Evolutionary conservation across 768 basidiomycete species (phyloP).

Genomic region (Podaxis sp.): DNA sequence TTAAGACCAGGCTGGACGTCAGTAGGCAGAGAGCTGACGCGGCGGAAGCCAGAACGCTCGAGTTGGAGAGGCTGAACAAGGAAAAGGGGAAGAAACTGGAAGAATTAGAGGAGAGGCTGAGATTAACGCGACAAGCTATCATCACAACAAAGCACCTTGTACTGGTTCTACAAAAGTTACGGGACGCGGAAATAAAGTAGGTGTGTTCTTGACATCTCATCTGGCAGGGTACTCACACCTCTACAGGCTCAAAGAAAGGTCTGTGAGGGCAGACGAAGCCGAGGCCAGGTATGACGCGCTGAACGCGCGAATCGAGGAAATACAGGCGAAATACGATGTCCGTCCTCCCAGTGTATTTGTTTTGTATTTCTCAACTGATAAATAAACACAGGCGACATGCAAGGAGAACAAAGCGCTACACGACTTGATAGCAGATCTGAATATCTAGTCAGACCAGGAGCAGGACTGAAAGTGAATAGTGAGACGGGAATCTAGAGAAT

Average conservation of each 20-base stretch:
- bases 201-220: conserved; percentile 17
- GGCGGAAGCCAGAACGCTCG: conserved; percentile 21
- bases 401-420: conserved; percentile 7
- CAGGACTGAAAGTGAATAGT: not conserved
- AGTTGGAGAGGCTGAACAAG: conserved; percentile 28
- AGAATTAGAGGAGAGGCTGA: conserved; percentile 24
- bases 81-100: conserved; percentile 24
- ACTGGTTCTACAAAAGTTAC: conserved; percentile 22
- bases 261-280: conserved; percentile 1
- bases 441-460: not conserved
- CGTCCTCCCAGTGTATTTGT: not conserved
- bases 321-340: conserved; percentile 6
- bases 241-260: conserved; percentile 2
- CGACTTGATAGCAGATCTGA: conserved; percentile 10
- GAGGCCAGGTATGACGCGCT: conserved; percentile 11
- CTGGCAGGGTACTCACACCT: not conserved
- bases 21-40: conserved; percentile 12
- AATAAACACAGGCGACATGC: not conserved
- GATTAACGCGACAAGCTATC: conserved; percentile 21
- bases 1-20: conserved; percentile 24
- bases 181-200: conserved; percentile 28
- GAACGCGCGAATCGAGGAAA: conserved; percentile 5
- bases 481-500: not conserved
- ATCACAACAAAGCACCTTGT: conserved; percentile 22
- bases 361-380: not conserved